Conservation (phyloP, 2,329 filamentous ascomycete genomes). For the Ceratocystis ficicola region DNA sequence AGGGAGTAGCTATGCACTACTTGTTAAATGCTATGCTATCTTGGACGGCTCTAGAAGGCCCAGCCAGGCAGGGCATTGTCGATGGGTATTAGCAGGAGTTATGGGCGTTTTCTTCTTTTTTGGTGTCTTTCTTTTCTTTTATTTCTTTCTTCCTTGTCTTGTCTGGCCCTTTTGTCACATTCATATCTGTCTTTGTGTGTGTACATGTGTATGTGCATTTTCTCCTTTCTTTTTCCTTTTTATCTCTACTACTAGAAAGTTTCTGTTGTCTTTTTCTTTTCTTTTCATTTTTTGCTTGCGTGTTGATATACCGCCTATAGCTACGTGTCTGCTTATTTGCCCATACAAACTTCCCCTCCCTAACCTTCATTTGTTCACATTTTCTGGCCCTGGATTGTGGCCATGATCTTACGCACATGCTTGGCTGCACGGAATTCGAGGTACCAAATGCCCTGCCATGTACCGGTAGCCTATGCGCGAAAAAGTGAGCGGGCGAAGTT, state of each 20-base stretch:
- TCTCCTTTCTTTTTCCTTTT: neutral
- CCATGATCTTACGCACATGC: conserved; percentile 72
- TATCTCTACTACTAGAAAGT: neutral
- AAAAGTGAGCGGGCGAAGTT: neutral
- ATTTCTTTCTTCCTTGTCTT: neutral
- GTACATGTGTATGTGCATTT: neutral
- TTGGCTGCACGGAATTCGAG: conserved; percentile 70
- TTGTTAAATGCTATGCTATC: no score
- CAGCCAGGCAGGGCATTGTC: neutral
- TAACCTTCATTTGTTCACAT: conserved; percentile 27
- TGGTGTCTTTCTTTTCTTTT: neutral
- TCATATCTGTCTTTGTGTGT: neutral
- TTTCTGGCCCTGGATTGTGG: conserved; percentile 86
- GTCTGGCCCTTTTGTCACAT: neutral
- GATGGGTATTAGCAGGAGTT: conserved; percentile 8
- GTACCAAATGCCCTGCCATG: conserved; percentile 88
- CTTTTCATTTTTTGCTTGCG: neutral
- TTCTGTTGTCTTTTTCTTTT: conserved; percentile 10
- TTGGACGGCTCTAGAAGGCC: neutral
- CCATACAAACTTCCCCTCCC: no score
- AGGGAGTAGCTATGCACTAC: neutral
- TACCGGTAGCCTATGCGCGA: conserved; percentile 42
- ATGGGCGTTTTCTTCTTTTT: conserved; percentile 1
- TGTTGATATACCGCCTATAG: neutral
- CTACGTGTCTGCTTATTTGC: neutral